Evolutionary conservation across 2,329 filamentous ascomycete species (phyloP).

Genomic region (Colletotrichum phormii): DNA sequence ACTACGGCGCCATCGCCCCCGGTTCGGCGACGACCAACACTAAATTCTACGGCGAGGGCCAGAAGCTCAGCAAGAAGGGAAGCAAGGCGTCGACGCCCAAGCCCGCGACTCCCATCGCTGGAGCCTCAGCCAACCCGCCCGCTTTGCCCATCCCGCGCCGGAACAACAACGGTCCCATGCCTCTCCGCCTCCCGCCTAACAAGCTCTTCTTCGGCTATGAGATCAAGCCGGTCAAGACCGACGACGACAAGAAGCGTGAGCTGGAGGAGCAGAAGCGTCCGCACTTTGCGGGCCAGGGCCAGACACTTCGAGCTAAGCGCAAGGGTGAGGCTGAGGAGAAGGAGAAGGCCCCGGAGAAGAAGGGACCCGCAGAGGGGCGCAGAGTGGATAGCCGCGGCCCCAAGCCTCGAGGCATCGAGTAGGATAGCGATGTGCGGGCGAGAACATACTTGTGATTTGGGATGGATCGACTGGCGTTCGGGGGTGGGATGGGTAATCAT

Average conservation of each 20-base stretch:
- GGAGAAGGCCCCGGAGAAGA: slow-evolving; percentile 60
- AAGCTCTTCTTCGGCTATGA: slow-evolving; percentile 98
- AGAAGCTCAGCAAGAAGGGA: slow-evolving; percentile 87
- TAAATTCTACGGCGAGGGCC: slow-evolving; percentile 83
- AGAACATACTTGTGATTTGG: slow-evolving; percentile 10
- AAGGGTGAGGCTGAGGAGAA: slow-evolving; percentile 68
- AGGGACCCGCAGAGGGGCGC: slow-evolving; percentile 55
- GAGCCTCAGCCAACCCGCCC: slow-evolving; percentile 58
- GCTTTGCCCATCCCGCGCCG: slow-evolving; percentile 51
- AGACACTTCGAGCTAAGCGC: slow-evolving; percentile 83
- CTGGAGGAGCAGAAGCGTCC: slow-evolving; percentile 73
- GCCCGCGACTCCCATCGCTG: slow-evolving; percentile 77
- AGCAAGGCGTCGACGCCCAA: slow-evolving; percentile 81
- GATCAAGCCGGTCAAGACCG: slow-evolving; percentile 86
- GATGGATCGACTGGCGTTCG: slow-evolving; percentile 22
- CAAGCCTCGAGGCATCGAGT: slow-evolving; percentile 16
- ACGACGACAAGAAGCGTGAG: slow-evolving; percentile 76
- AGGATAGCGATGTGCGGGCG: background rate
- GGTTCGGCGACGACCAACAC: slow-evolving; percentile 77
- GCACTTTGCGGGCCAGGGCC: slow-evolving; percentile 86
- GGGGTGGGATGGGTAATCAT: slow-evolving; percentile 23
- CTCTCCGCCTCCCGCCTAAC: slow-evolving; percentile 84
- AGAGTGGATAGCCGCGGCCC: slow-evolving; percentile 55
- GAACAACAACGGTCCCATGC: slow-evolving; percentile 86
- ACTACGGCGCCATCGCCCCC: slow-evolving; percentile 91